These are phyloP conservation scores for Boletales sp. DNA, from an alignment of 768 basidiomycete genomes.

Conservation along the genomic window DNA sequence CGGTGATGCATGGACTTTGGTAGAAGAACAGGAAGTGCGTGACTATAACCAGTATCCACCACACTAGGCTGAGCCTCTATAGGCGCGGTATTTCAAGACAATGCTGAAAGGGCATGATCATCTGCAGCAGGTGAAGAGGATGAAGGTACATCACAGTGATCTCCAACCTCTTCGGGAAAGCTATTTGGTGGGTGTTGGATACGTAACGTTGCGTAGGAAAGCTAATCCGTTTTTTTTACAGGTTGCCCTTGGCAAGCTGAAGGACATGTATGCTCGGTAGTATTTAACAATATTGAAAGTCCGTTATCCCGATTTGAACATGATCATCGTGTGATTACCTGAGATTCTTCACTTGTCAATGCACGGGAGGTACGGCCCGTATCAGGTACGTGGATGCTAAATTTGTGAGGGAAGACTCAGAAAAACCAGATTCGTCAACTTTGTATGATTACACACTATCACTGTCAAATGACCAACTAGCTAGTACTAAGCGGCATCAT, in stretches of 20 bases:
- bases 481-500: too few species aligned
- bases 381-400: not conserved
- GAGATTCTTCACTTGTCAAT: not conserved
- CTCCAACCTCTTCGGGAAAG: constrained; percentile 48
- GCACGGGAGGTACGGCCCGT: not conserved
- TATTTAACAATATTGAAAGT: not conserved
- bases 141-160: constrained; percentile 62
- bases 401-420: not conserved
- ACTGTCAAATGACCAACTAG: too few species aligned
- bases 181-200: constrained; percentile 60
- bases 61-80: constrained; percentile 3
- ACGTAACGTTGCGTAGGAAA: not conserved
- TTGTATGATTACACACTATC: not conserved
- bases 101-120: constrained; percentile 76
- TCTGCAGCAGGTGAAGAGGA: constrained; percentile 60
- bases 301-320: too few species aligned
- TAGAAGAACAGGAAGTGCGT: constrained; percentile 87
- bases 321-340: not conserved
- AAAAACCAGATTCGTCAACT: not conserved
- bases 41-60: not conserved
- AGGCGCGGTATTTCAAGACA: constrained; percentile 86
- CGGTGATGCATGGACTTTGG: constrained; percentile 91
- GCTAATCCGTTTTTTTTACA: constrained; percentile 12
- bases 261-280: constrained; percentile 24
- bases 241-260: constrained; percentile 29